These are phyloP conservation scores for Pezicula neosporulosa DNA, from an alignment of 2,329 filamentous ascomycete species.

Conservation along the genomic window DNA sequence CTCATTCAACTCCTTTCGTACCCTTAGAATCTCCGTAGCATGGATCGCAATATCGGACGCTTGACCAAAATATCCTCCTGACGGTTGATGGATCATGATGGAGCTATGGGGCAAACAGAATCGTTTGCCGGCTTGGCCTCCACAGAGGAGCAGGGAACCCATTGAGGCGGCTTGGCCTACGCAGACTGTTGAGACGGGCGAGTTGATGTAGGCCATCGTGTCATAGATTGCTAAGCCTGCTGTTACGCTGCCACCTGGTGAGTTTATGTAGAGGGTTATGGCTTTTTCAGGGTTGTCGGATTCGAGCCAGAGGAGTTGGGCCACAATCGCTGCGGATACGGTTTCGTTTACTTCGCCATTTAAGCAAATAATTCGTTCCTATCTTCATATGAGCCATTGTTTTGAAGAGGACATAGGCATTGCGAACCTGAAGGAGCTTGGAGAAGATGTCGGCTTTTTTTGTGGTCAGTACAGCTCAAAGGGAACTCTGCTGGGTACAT, in stretches of 20 bases:
- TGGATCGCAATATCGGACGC: slow-evolving; percentile 90
- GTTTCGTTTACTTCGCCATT: slow-evolving; percentile 90
- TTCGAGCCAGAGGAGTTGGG: slow-evolving; percentile 96
- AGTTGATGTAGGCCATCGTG: slow-evolving; percentile 95
- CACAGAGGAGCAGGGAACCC: slow-evolving; percentile 84
- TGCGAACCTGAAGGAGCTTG: slow-evolving; percentile 65
- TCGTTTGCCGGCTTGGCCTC: slow-evolving; percentile 79
- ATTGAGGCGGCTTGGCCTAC: slow-evolving; percentile 93
- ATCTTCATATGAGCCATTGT: not conserved
- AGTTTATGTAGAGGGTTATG: slow-evolving; percentile 98
- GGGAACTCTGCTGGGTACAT: slow-evolving; percentile 32
- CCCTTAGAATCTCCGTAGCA: slow-evolving; percentile 89
- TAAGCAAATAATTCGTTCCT: slow-evolving; percentile 92
- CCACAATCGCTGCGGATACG: slow-evolving; percentile 89
- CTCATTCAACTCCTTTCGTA: slow-evolving; percentile 80
- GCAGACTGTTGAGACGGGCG: slow-evolving; percentile 91
- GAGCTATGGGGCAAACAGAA: slow-evolving; percentile 90
- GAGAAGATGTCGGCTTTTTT: slow-evolving; percentile 74
- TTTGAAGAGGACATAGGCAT: not conserved
- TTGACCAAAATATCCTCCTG: slow-evolving; percentile 65
- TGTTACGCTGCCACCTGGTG: slow-evolving; percentile 87
- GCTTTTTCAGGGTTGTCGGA: slow-evolving; percentile 92
- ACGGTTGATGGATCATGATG: slow-evolving; percentile 96
- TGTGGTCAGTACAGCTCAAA: slow-evolving; percentile 22
- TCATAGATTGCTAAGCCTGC: slow-evolving; percentile 93